Conservation (phyloP, 2,329 filamentous ascomycete species). For the Colletotrichum sublineola region DNA sequence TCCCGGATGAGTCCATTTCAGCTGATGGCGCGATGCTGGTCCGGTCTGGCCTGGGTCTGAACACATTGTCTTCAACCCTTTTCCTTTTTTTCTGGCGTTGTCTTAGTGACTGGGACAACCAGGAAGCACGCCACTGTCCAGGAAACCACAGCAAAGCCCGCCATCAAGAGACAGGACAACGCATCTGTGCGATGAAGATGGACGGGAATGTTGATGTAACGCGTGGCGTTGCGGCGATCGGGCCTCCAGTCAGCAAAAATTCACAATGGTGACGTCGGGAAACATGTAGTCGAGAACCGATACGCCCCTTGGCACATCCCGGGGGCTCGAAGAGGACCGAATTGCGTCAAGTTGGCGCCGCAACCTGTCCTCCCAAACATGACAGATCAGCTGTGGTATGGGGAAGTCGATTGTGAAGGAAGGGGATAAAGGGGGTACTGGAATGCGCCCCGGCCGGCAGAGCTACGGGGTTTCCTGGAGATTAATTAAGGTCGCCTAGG, state of each 20-base stretch:
- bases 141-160: background rate
- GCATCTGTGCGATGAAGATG: background rate
- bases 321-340: background rate
- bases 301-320: constrained; percentile 5
- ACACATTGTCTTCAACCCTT: constrained; percentile 5
- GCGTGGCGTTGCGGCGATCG: background rate
- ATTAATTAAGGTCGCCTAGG: constrained; percentile 32
- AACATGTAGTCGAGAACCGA: background rate
- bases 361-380: background rate
- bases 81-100: constrained; percentile 2
- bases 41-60: background rate
- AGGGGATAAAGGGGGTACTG: constrained; percentile 17
- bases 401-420: background rate
- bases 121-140: background rate
- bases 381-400: constrained; percentile 3
- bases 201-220: constrained; percentile 1
- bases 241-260: background rate
- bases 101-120: constrained; percentile 12
- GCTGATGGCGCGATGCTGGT: background rate
- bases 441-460: constrained; percentile 26
- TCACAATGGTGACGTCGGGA: constrained; percentile 5
- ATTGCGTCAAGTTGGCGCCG: background rate
- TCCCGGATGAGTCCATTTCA: background rate
- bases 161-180: constrained; percentile 1
- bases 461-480: constrained; percentile 34